These are phyloP conservation scores for Cavenderia fasciculata DNA, from an alignment of 78 protist genomes.

Conservation along the genomic window DNA sequence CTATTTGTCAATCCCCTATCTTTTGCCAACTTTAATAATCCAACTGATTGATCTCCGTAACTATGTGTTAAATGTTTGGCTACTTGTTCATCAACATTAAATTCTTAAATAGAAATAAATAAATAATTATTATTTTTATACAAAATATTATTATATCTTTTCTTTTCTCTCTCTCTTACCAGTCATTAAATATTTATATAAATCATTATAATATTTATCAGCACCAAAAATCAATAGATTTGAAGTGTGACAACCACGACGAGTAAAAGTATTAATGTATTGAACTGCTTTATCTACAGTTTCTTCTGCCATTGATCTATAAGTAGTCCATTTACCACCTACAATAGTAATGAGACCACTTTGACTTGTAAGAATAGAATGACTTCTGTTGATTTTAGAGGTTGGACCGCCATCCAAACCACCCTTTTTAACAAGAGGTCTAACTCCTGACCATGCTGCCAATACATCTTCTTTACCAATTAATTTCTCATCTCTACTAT, in stretches of 20 bases:
- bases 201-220: constrained; percentile 36
- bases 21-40: constrained; percentile 42
- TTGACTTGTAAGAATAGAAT: constrained; percentile 71
- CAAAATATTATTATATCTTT: not conserved
- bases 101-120: not conserved
- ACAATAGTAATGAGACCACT: constrained; percentile 88
- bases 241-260: constrained; percentile 6
- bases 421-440: constrained; percentile 83
- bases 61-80: constrained; percentile 43
- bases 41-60: constrained; percentile 73
- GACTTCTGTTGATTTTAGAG: constrained; percentile 78
- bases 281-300: constrained; percentile 78
- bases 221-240: constrained; percentile 43
- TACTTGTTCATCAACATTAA: constrained; percentile 25
- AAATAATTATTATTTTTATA: not conserved
- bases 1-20: constrained; percentile 14
- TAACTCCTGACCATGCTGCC: constrained; percentile 90
- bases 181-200: constrained; percentile 3
- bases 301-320: constrained; percentile 95
- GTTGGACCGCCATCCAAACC: constrained; percentile 47
- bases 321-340: constrained; percentile 99
- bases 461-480: constrained; percentile 60
- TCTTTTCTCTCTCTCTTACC: not conserved
- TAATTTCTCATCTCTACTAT: too few species aligned
- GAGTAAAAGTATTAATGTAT: constrained; percentile 5